Base-by-base conservation (phyloP, 441 rosid species). In the Mallotus japonicus region DNA sequence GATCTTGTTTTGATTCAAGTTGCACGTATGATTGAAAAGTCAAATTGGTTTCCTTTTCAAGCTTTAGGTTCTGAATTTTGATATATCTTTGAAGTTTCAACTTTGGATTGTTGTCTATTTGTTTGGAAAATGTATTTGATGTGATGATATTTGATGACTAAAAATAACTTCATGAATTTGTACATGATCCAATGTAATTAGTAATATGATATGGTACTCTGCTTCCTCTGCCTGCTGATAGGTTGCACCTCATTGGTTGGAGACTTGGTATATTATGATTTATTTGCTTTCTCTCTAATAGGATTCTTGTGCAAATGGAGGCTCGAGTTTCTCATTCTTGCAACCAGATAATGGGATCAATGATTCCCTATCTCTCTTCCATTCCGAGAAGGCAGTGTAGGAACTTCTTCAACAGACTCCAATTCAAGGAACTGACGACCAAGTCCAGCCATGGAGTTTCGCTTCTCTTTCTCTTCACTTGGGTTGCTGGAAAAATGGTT, bases 391-490 rank as follows among this genome's bases (percentile, higher is more conserved):
- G 76, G 97, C 97, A 67, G 92, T 95, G 78, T 89, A 86, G 65
- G 98, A 93, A 77, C 81, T 91, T 79, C 89, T 93, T 83, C 86
- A 87, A 70, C 93, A 87, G 84, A 87, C 91, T 83, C 93, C 93
- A 62, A 78, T 88, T 76, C 89, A 81, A 62, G 93, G 89, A 63
- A 81, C 79, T 8, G 99, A 95, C 60, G 97, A 93, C 28, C 28
- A 24, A 24, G 28, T 24, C 28, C 28, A 24, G 28, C 28, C 28
- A 24, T 24, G 28, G 28, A 24, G 28, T 24, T 24, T 24, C 28
- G 28, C 28, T 24, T 24, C 28, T 24, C 28, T 24, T 24, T 24
- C 28, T 24, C 28, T 24, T 24, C 28, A 24, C 28, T 24, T 24
- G 28, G 28, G 28, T 24, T 24, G 1, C 28, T 24, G 28, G 28